Evolutionary conservation across 345 rosid species (phyloP).

Genomic region (Gossypium australe): DNA sequence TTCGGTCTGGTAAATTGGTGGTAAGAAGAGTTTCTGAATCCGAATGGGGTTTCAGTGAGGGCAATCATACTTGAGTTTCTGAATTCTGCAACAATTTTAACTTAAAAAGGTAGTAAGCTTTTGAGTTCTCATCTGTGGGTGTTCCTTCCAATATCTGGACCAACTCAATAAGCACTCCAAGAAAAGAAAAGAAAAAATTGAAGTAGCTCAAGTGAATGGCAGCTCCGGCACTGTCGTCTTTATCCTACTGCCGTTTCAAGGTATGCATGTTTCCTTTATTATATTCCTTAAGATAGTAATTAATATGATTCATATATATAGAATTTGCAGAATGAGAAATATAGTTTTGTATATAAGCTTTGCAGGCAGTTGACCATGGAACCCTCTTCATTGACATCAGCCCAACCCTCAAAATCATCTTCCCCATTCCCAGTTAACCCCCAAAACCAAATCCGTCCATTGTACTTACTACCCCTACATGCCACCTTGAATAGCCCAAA

Average conservation of each 20-base stretch:
- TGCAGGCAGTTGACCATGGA: conserved; percentile 1
- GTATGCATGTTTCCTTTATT: conserved; percentile 9
- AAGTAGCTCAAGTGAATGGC: conserved; percentile 14
- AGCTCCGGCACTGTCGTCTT: conserved; percentile 12
- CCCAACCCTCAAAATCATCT: not conserved
- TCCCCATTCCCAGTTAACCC: conserved; percentile 21
- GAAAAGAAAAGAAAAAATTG: not conserved
- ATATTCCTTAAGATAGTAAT: too few relatives aligned
- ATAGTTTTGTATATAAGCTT: conserved; percentile 13
- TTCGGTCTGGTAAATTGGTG: not conserved
- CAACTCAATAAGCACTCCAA: not conserved
- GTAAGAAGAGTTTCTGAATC: not conserved
- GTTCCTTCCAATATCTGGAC: not conserved
- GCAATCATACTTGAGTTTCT: not conserved
- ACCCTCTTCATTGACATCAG: not conserved
- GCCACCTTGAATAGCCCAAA: conserved; percentile 62
- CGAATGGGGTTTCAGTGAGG: not conserved
- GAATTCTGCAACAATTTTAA: not conserved
- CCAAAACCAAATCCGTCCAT: conserved; percentile 11
- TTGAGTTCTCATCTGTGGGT: not conserved
- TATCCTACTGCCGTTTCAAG: conserved; percentile 19
- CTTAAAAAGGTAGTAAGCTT: too few relatives aligned
- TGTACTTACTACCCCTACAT: conserved; percentile 26
- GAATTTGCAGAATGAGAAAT: conserved; percentile 21
- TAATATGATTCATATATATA: not conserved